Base-by-base conservation (phyloP, 2,329 filamentous ascomycete genomes). In the Pestalotiopsis sp. region DNA sequence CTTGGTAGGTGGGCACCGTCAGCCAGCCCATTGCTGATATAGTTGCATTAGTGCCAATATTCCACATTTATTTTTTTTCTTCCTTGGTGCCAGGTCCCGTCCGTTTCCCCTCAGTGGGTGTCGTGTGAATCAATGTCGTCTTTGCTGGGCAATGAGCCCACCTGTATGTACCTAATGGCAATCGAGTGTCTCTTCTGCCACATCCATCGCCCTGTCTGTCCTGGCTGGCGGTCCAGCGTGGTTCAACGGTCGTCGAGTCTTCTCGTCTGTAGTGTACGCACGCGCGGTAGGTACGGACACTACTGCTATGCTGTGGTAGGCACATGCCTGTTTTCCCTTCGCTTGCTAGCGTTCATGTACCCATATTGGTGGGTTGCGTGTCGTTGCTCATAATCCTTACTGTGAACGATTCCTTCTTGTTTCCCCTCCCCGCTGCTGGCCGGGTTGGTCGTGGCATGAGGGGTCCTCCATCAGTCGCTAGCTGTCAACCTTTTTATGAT, bases 1-100 rank as follows among this genome's bases (percentile, higher is more conserved):
- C 56, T 27, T 13, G 20, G n/a, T 49, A 45, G 52, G 64, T 66
- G 56, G 56, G 27, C 36, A 56, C 36, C 27, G 36, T 60, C 56
- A 67, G 56, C 65, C 56, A 67, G 65, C 65, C 65, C 65, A 67
- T 59, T 60, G 65, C 31, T 67, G 65, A 60, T 67, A 67, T 60
- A 67, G 65, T 59, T 67, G 65, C 65, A 67, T 67, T 67, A 67
- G 65, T 67, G 65, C 65, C 65, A 67, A 67, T 67, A 67, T 67
- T 67, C 65, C 65, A 59, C 65, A 67, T 36, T 66, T 66, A 9
- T 58, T 66, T 66, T 57, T 27, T 62, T 62, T 59, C 23, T 36
- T 27, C 27, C 27, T 59, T 36, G 23, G 57, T 59, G 57, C 17
- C 57, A 27, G 27, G 57, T 36, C 27, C 27, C 57, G 27, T 36